A percentile compares a stretch with the other conserved stretches of the same genome.
These are phyloP conservation scores for Cadophora malorum DNA, from an alignment of 2,329 filamentous ascomycete species.

Conservation along the genomic window DNA sequence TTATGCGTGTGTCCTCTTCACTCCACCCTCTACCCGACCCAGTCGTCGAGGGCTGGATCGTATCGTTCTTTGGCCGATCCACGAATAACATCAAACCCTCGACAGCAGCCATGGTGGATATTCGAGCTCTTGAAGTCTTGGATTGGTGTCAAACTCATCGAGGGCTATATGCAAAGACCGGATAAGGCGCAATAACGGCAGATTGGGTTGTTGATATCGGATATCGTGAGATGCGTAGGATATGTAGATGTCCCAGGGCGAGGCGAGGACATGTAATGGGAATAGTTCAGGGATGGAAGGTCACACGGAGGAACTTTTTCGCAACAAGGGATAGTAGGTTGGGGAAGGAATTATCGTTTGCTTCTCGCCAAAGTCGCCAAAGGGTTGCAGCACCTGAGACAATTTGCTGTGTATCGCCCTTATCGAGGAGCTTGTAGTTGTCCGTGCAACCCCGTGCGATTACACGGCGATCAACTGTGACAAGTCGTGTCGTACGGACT, in stretches of 20 bases:
- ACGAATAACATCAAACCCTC: slow-evolving; percentile 50
- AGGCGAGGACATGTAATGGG: not conserved
- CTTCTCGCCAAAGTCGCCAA: slow-evolving; percentile 32
- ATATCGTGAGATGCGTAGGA: slow-evolving; percentile 17
- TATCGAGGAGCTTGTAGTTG: slow-evolving; percentile 28
- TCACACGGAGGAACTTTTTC: slow-evolving; percentile 36
- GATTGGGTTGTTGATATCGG: slow-evolving; percentile 18
- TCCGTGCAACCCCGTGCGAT: slow-evolving; percentile 33
- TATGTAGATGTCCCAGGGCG: slow-evolving; percentile 23
- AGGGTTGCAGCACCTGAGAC: slow-evolving; percentile 31
- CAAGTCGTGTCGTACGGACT: not conserved
- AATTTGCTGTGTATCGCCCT: slow-evolving; percentile 36
- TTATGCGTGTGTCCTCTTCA: slow-evolving; percentile 49
- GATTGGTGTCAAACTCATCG: slow-evolving; percentile 46
- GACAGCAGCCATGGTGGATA: slow-evolving; percentile 52
- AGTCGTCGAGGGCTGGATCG: slow-evolving; percentile 52
- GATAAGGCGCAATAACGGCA: slow-evolving; percentile 18
- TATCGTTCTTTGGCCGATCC: slow-evolving; percentile 50
- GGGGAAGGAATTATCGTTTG: slow-evolving; percentile 33
- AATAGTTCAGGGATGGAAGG: slow-evolving; percentile 23
- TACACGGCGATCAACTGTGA: slow-evolving; percentile 29
- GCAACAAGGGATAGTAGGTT: slow-evolving; percentile 21
- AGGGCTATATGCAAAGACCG: slow-evolving; percentile 38
- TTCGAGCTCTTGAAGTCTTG: slow-evolving; percentile 43
- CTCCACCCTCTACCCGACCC: slow-evolving; percentile 45